phyloP scores from a whole-genome alignment of 1,139 yeast species.

The Hyphopichia buzzinii region DNA sequence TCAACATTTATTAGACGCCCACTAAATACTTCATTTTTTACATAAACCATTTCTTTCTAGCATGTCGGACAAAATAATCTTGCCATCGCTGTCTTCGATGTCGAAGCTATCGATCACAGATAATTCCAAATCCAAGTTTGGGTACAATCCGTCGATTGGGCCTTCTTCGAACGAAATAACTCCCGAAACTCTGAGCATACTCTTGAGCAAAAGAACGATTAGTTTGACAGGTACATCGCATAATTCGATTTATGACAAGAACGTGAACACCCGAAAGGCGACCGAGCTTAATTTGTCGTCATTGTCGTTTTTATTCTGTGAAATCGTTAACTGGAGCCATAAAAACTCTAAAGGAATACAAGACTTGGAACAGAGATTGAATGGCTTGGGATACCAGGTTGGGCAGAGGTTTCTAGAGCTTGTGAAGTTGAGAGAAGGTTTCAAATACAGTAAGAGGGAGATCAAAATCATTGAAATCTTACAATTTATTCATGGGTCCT shows the following conservation, averaged over 20 bases:
- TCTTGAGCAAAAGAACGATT: conserved; percentile 34
- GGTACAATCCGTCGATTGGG: conserved; percentile 46
- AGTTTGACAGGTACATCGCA: conserved; percentile 31
- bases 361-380: conserved; percentile 73
- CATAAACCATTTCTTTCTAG: not conserved
- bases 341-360: conserved; percentile 65
- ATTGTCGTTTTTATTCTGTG: conserved; percentile 69
- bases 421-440: conserved; percentile 51
- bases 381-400: conserved; percentile 71
- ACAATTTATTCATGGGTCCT: conserved; percentile 77
- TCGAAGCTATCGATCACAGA: conserved; percentile 38
- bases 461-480: conserved; percentile 70
- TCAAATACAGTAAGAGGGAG: conserved; percentile 66
- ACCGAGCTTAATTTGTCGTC: conserved; percentile 68
- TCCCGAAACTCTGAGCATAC: conserved; percentile 32
- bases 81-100: conserved; percentile 38
- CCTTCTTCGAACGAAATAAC: conserved; percentile 40
- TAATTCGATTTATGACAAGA: conserved; percentile 63
- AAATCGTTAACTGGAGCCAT: conserved; percentile 67
- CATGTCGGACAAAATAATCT: conserved; percentile 38
- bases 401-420: conserved; percentile 47
- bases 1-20: not conserved
- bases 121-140: conserved; percentile 35
- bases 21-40: not conserved
- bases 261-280: conserved; percentile 56